Evolutionary conservation across 306 rosid species (phyloP).

Genomic region (Castanea sativa): DNA sequence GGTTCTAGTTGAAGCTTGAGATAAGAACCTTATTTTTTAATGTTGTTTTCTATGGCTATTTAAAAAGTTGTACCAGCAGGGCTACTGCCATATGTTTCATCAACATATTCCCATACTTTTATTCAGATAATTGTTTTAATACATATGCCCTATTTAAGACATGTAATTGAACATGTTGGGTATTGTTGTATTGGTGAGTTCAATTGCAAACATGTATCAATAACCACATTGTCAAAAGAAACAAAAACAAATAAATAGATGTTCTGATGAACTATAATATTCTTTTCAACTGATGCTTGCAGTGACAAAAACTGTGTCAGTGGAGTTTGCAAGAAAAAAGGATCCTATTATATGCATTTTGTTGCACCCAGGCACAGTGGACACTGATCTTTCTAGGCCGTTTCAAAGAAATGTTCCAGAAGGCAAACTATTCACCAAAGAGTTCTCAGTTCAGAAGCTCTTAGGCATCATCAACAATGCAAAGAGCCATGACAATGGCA

Average conservation of each 20-base stretch:
- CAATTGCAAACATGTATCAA: not conserved
- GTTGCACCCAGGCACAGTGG: constrained; percentile 99
- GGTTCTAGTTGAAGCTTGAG: not conserved
- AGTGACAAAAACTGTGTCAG: constrained; percentile 73
- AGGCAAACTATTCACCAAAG: constrained; percentile 75
- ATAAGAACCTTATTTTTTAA: not conserved
- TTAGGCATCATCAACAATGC: constrained; percentile 59
- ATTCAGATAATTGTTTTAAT: not conserved
- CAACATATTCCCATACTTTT: no score
- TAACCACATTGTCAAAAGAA: not conserved
- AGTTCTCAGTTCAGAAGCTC: constrained; percentile 78
- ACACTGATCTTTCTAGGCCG: constrained; percentile 95
- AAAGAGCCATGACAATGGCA: constrained; percentile 76
- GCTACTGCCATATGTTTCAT: not conserved
- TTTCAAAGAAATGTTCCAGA: constrained; percentile 84
- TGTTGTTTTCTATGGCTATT: not conserved
- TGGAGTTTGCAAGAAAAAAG: constrained; percentile 77
- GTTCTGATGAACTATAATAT: constrained; percentile 2
- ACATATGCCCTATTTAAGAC: not conserved
- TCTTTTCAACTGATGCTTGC: constrained; percentile 5
- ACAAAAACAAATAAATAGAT: constrained; percentile 5
- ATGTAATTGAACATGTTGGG: not conserved
- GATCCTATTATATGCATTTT: constrained; percentile 73
- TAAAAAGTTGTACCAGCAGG: not conserved
- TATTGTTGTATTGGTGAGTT: not conserved